Evolutionary conservation across 176 grass and related monocot species (phyloP).

Genomic region (Carex pumila): DNA sequence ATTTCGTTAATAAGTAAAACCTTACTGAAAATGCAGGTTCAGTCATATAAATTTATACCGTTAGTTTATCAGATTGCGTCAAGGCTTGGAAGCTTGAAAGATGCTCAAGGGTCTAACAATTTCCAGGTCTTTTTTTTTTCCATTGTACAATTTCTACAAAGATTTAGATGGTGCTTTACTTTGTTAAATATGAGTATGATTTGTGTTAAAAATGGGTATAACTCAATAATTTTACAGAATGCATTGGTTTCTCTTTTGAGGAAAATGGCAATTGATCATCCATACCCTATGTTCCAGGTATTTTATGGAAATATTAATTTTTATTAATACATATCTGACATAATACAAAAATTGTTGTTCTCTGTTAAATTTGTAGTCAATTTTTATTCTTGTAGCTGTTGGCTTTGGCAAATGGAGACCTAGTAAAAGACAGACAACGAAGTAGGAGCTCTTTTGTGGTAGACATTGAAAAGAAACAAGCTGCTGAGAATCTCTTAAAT

Average conservation of each 20-base stretch:
- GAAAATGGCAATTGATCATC: no score
- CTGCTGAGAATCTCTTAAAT: conserved; percentile 89
- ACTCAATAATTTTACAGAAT: no score
- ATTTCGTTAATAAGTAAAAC: no score
- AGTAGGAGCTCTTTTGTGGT: conserved; percentile 91
- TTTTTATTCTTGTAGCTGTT: conserved; percentile 55
- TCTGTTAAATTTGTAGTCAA: conserved; percentile 10
- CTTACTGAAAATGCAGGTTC: no score
- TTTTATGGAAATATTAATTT: neutral
- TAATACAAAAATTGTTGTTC: neutral
- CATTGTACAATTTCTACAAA: neutral
- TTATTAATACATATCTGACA: neutral
- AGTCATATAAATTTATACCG: no score
- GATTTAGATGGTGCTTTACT: neutral
- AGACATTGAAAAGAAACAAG: conserved; percentile 89
- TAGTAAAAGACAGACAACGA: conserved; percentile 93
- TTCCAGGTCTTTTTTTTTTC: conserved; percentile 68
- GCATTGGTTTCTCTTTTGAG: no score
- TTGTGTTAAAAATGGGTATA: neutral
- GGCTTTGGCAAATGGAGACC: conserved; percentile 88
- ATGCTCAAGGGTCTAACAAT: conserved; percentile 63
- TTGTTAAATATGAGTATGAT: neutral
- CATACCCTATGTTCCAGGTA: no score
- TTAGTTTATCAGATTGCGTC: no score
- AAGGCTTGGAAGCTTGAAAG: conserved; percentile 88